Conservation (phyloP, 1,139 yeast species). For the Pichia sp. region DNA sequence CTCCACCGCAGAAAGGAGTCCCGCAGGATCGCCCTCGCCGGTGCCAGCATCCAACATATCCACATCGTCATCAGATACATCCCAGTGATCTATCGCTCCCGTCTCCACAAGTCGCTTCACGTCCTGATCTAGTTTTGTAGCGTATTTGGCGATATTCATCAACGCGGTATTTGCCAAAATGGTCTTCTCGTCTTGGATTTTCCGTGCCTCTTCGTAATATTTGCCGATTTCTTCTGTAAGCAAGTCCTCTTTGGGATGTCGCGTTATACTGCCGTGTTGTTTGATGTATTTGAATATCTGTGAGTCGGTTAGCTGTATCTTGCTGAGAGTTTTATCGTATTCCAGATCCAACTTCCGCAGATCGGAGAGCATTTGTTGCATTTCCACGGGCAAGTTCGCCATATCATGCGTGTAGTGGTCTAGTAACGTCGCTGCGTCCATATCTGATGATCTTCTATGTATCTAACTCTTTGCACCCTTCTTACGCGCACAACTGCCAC, state of each 20-base stretch:
- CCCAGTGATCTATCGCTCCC: conserved; percentile 59
- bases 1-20: no score
- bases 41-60: conserved; percentile 1
- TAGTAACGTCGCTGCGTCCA: conserved; percentile 72
- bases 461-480: no score
- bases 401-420: conserved; percentile 72
- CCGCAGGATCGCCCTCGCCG: no score
- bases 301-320: conserved; percentile 64
- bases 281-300: conserved; percentile 78
- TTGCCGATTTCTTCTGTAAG: conserved; percentile 61
- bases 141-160: conserved; percentile 67
- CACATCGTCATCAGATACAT: conserved; percentile 10
- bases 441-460: no score
- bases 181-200: conserved; percentile 71
- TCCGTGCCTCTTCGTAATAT: conserved; percentile 54
- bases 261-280: conserved; percentile 74
- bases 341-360: conserved; percentile 63
- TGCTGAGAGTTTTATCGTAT: conserved; percentile 58
- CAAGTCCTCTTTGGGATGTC: conserved; percentile 76
- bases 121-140: conserved; percentile 65
- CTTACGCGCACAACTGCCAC: no score
- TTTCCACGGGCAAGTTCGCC: conserved; percentile 82
- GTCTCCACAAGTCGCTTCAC: conserved; percentile 71
- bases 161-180: conserved; percentile 77
- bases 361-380: conserved; percentile 75